Conservation (phyloP, 2,329 filamentous ascomycete species). For the Monosporascus ibericus region DNA sequence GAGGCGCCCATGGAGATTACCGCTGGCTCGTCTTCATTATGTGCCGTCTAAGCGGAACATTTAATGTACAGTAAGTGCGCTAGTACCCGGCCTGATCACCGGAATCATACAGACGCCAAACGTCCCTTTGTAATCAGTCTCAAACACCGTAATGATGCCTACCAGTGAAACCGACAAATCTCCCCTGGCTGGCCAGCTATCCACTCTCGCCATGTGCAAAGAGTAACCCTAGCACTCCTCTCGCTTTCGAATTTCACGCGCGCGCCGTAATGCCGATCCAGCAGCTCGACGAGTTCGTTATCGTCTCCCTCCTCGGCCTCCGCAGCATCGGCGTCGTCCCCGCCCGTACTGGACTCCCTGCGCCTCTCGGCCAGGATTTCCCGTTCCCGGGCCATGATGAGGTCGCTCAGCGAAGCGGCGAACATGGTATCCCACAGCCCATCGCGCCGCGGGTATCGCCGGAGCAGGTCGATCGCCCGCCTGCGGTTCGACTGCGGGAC, state of each 20-base stretch:
- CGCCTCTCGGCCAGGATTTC: neutral
- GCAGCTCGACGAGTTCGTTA: neutral
- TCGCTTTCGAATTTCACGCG: neutral
- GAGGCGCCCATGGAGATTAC: too few species aligned
- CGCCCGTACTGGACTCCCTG: neutral
- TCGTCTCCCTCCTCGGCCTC: neutral
- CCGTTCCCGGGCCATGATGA: neutral
- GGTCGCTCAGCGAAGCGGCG: neutral
- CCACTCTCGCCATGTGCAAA: neutral
- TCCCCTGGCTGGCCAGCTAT: neutral
- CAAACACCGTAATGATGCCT: neutral
- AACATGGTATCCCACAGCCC: conserved; percentile 1
- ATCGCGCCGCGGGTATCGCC: conserved; percentile 2
- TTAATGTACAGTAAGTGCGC: too few species aligned
- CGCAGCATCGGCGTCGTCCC: neutral
- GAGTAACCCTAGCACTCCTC: neutral
- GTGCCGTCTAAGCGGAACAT: too few species aligned
- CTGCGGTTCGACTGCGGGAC: conserved; percentile 1
- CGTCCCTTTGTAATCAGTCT: too few species aligned
- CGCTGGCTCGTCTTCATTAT: too few species aligned
- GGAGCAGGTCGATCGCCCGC: conserved; percentile 5
- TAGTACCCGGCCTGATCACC: too few species aligned
- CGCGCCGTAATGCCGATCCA: neutral
- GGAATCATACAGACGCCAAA: too few species aligned
- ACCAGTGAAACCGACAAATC: neutral